Base-by-base conservation (phyloP, 345 rosid species). In the Brassica juncea region DNA sequence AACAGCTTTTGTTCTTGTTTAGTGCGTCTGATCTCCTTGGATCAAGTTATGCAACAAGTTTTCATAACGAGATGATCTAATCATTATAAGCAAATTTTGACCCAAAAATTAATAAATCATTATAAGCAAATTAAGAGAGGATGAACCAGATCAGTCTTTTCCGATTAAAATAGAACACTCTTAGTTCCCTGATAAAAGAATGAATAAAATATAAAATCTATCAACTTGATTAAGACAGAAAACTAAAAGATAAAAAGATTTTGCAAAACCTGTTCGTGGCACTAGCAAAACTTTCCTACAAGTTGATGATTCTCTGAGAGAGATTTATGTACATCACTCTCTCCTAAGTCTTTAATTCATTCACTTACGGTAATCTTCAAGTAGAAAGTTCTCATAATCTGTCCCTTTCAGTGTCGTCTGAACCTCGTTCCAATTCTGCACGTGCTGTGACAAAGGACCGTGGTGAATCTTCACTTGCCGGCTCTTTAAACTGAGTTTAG, bases 381-480 rank as follows among this genome's bases (percentile, higher is more conserved):
- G 66, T 8, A 95, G 79, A 73, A 85, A 88, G 73, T 84, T 86
- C 59, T 89, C 89, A 12, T 84, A 95, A 73, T 66, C 77, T 0
- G 98, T 87, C 58, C 97, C 97, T 5, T 87, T 87, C 54, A 95
- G 79, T 34, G 91, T 82, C 59, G 78, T 85, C 71, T 80, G 81
- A 75, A 95, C 91, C 54, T 95, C 91, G 3, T 82, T 88, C 97
- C 97, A 93, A 71, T 93, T 95, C 81, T 86, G 86, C 44, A 93
- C 81, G 68, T 90, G 91, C 39, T 81, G 81, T 5, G 92, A 87
- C 75, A 90, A 83, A 0, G 90, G 71, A 37, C 98, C 98, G 63
- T 88, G 89, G 84, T 95, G 99, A 84, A 95, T 95, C 83, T 90
- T 95, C 74, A 95, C 97, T 82, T 95, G 99, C 10, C 98, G 86